Base-by-base conservation (phyloP, 495 filamentous ascomycete species). In the Neurospora terricola region DNA sequence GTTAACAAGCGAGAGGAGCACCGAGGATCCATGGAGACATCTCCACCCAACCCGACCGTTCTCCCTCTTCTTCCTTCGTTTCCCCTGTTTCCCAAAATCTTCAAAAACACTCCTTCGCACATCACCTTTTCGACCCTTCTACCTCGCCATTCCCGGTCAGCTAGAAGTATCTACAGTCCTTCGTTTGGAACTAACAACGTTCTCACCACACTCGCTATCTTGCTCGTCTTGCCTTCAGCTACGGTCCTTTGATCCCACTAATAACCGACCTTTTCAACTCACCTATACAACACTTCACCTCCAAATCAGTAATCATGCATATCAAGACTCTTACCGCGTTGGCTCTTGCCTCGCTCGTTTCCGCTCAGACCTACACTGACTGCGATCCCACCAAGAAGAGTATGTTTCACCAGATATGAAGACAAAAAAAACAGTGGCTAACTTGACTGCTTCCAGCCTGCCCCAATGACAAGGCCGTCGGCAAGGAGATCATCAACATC, bases 371-470 rank as follows among this genome's bases (percentile, higher is more conserved):
- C 43, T 91, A 85, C 77, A 91, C 90, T 23, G 83, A 82, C 73
- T 96, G 93, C 81, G 91, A 96, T 76, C 93, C 93, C 48, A 85
- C 88, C 72, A 80, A 90, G 77, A 87, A 87, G 76, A 82, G 91
- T 93, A 85, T 77, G 88, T 86, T 12, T 23, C 39, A 70, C 69
- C 38, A 62, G 38, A 10, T 72, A 42, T 23, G 11, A 10, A 45
- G 18, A 38, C 34, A 8, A 40, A 43, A 38, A 69, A 1, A 2
- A 36, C 23, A 48, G 69, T 71, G 42, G 75, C 74, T 48, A 38
- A 36, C 4, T 42, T 48, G 36, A 82, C 38, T 66, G 23, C 54
- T 36, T 66, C 54, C 23, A 66, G 84, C 72, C 69, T 98, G 94
- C 82, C 89, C 92, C 43, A 80, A 91, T 72, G 88, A 94, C 77